Evolutionary conservation across 768 basidiomycete species (phyloP).

Genomic region (Boletus sensibilis): DNA sequence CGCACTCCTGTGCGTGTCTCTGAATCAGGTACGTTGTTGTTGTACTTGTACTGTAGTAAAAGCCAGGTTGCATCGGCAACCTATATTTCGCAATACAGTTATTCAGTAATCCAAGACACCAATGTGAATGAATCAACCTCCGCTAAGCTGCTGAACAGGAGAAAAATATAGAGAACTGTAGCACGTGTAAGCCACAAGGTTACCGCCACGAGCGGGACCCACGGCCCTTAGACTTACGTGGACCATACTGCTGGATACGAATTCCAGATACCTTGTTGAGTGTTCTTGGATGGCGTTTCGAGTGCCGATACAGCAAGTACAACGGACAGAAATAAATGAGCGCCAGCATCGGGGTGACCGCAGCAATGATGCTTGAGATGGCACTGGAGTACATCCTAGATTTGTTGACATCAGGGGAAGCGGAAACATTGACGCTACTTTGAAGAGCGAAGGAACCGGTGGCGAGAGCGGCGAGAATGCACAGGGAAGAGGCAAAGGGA

Average conservation of each 20-base stretch:
- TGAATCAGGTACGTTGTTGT: conserved; percentile 50
- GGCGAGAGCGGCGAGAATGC: conserved; percentile 35
- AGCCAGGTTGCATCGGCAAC: conserved; percentile 59
- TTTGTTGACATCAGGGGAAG: conserved; percentile 23
- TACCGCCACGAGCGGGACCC: neutral
- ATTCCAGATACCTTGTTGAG: conserved; percentile 51
- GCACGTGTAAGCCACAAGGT: conserved; percentile 22
- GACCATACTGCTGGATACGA: conserved; percentile 48
- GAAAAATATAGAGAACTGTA: conserved; percentile 49
- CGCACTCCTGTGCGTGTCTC: conserved; percentile 43
- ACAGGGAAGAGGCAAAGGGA: conserved; percentile 35
- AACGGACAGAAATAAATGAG: conserved; percentile 51
- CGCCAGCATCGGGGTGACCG: conserved; percentile 35
- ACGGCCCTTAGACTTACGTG: conserved; percentile 39
- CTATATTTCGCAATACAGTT: conserved; percentile 29
- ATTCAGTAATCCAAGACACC: neutral
- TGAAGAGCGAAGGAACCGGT: conserved; percentile 34
- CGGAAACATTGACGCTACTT: conserved; percentile 10
- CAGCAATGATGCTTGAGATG: conserved; percentile 37
- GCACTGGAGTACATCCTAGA: conserved; percentile 36
- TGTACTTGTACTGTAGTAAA: conserved; percentile 53
- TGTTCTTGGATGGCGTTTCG: conserved; percentile 44
- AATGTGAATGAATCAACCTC: conserved; percentile 35
- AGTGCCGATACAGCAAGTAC: conserved; percentile 49
- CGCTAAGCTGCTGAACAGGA: conserved; percentile 48